Percentiles rank a stretch among this genome's conserved stretches.
These are phyloP conservation scores for Penicillium arizonense DNA, from an alignment of 495 filamentous ascomycete genomes.

Conservation along the genomic window DNA sequence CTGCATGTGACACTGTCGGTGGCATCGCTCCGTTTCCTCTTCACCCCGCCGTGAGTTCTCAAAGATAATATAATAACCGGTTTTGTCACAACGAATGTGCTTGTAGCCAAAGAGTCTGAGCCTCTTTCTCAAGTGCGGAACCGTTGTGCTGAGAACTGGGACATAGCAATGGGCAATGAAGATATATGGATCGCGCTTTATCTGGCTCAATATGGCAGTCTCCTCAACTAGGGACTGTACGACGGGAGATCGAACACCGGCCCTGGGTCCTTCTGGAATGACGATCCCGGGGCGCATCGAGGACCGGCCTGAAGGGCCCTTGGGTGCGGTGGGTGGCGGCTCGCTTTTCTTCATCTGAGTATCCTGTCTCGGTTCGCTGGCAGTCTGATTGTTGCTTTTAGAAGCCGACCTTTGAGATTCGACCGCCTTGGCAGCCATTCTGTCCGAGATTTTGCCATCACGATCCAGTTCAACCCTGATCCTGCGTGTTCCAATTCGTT, in stretches of 20 bases:
- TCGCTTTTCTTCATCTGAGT: conserved; percentile 46
- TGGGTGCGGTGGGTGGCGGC: conserved; percentile 79
- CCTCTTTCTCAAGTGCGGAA: conserved; percentile 83
- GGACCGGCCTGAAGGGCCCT: conserved; percentile 75
- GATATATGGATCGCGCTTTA: conserved; percentile 86
- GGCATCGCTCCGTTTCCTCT: conserved; percentile 76
- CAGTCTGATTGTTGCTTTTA: conserved; percentile 18
- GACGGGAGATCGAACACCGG: conserved; percentile 39
- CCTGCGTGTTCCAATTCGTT: conserved; percentile 67
- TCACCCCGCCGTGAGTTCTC: conserved; percentile 72
- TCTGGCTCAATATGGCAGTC: conserved; percentile 58
- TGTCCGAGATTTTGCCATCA: conserved; percentile 75
- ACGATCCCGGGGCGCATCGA: conserved; percentile 32
- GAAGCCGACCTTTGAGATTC: conserved; percentile 60
- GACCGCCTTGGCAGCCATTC: conserved; percentile 67
- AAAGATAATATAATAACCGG: conserved; percentile 90
- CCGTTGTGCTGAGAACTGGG: conserved; percentile 78
- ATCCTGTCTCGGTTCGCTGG: conserved; percentile 29
- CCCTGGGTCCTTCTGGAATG: conserved; percentile 50
- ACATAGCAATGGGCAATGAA: conserved; percentile 85
- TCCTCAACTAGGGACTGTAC: conserved; percentile 55
- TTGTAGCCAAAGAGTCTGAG: conserved; percentile 75
- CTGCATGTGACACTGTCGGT: conserved; percentile 65
- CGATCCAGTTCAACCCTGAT: conserved; percentile 85
- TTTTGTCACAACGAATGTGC: conserved; percentile 74